A percentile compares a stretch with the other conserved stretches of the same genome.
Conservation (phyloP, 1,139 yeast genomes). For the Candida pseudoviswanathii region DNA sequence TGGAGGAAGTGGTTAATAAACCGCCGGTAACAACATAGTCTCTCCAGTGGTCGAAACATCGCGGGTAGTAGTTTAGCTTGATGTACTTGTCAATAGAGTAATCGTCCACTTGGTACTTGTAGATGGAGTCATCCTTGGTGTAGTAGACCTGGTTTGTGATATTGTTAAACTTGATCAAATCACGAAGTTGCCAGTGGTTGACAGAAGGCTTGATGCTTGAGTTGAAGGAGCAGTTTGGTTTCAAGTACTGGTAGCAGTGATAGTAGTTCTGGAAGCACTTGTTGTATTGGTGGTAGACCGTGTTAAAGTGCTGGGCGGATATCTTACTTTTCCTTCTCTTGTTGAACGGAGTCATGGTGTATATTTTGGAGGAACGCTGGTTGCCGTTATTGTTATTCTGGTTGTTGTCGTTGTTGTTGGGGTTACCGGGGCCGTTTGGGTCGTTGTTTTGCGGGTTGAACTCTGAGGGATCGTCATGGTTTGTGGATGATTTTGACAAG, state of each 20-base stretch:
- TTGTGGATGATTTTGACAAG: not conserved
- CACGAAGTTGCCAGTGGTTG: slow-evolving; percentile 89
- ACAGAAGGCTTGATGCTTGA: slow-evolving; percentile 32
- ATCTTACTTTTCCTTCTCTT: slow-evolving; percentile 5
- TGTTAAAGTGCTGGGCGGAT: slow-evolving; percentile 4
- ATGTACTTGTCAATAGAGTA: slow-evolving; percentile 32
- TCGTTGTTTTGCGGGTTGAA: not conserved
- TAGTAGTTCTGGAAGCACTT: slow-evolving; percentile 50
- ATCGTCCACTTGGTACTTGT: slow-evolving; percentile 22
- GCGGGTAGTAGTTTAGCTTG: slow-evolving; percentile 57
- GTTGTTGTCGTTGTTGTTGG: not conserved
- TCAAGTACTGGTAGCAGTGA: slow-evolving; percentile 41
- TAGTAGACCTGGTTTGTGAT: slow-evolving; percentile 32
- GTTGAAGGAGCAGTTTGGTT: slow-evolving; percentile 40
- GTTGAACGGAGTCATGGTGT: not conserved
- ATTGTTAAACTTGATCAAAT: slow-evolving; percentile 56
- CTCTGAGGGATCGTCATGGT: not conserved
- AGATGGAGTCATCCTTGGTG: slow-evolving; percentile 35
- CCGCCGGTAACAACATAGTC: slow-evolving; percentile 75
- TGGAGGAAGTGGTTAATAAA: slow-evolving; percentile 39
- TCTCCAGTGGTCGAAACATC: slow-evolving; percentile 62
- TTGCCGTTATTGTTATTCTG: not conserved
- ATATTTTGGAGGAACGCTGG: not conserved
- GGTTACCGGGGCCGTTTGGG: not conserved
- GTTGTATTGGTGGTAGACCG: slow-evolving; percentile 22